A percentile compares a stretch with the other conserved stretches of the same genome.
phyloP scores from a whole-genome alignment of 1,284 basidiomycete species.

The Pulveroboletus sp. region DNA sequence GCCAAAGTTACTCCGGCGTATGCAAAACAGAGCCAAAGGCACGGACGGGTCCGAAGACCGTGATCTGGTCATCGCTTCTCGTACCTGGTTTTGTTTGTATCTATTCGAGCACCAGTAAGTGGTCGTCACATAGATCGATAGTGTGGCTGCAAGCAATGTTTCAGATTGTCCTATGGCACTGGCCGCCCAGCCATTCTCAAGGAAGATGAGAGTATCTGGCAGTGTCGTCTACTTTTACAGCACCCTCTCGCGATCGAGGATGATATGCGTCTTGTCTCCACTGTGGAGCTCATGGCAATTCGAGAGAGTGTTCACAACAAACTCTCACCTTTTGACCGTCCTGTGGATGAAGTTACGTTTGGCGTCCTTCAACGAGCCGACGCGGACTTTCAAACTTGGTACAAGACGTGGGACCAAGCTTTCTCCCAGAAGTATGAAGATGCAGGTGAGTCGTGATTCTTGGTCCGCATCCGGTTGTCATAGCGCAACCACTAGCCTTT shows the following conservation, averaged over 20 bases:
- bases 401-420: constrained; percentile 71
- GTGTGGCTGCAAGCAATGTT: background rate
- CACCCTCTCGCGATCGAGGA: constrained; percentile 90
- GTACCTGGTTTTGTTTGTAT: constrained; percentile 90
- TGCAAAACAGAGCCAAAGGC: constrained; percentile 64
- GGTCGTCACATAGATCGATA: background rate
- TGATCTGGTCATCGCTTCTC: constrained; percentile 74
- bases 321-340: constrained; percentile 65
- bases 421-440: constrained; percentile 83
- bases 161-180: constrained; percentile 87
- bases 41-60: constrained; percentile 66
- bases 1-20: constrained; percentile 76
- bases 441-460: constrained; percentile 51
- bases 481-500: constrained; percentile 51
- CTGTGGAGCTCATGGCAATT: constrained; percentile 83
- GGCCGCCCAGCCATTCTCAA: constrained; percentile 89
- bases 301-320: constrained; percentile 75
- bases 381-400: constrained; percentile 71
- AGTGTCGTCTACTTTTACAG: constrained; percentile 78
- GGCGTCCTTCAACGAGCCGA: constrained; percentile 63
- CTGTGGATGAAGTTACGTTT: constrained; percentile 69
- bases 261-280: constrained; percentile 93
- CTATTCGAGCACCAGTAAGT: constrained; percentile 90
- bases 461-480: background rate
- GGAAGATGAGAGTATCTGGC: constrained; percentile 86